Percentiles rank a stretch among this genome's conserved stretches.
Evolutionary conservation across 2,329 filamentous ascomycete species (phyloP).

Genomic region (Phyllosticta citrichinensis): DNA sequence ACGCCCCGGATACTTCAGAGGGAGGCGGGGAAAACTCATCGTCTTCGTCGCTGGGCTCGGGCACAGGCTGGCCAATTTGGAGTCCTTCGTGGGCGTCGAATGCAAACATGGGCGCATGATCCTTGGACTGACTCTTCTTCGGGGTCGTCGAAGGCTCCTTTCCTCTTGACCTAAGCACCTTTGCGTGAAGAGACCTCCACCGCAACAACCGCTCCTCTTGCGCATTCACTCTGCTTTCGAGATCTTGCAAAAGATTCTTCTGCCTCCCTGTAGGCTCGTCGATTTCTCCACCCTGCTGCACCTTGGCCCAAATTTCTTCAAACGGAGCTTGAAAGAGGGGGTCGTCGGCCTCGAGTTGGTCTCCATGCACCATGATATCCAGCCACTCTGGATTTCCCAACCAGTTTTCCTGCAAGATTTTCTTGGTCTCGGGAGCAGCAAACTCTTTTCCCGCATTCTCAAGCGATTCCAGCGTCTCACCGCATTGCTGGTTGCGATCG

Average conservation of each 20-base stretch:
- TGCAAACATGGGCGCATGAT: constrained; percentile 15
- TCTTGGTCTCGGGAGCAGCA: constrained; percentile 38
- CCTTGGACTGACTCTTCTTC: background rate
- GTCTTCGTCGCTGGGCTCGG: background rate
- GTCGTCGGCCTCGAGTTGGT: constrained; percentile 47
- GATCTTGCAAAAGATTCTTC: constrained; percentile 49
- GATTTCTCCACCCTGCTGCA: constrained; percentile 48
- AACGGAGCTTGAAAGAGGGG: constrained; percentile 58
- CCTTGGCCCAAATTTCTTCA: constrained; percentile 59
- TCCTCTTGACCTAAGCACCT: constrained; percentile 15
- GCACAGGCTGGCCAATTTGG: constrained; percentile 12
- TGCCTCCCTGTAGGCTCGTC: constrained; percentile 34
- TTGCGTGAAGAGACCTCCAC: constrained; percentile 61
- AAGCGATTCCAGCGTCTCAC: constrained; percentile 21
- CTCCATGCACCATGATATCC: constrained; percentile 58
- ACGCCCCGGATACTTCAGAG: background rate
- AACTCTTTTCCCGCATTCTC: constrained; percentile 11
- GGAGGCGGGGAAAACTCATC: background rate
- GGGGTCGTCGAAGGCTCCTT: background rate
- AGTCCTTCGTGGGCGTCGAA: constrained; percentile 26
- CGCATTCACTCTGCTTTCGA: constrained; percentile 56
- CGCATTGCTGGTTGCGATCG: constrained; percentile 39
- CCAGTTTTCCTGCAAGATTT: constrained; percentile 63
- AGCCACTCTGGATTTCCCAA: constrained; percentile 67
- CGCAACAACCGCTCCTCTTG: constrained; percentile 60